A percentile compares a stretch with the other conserved stretches of the same genome.
Conservation (phyloP, 2,329 filamentous ascomycete species). For the Colletotrichum lupini region DNA sequence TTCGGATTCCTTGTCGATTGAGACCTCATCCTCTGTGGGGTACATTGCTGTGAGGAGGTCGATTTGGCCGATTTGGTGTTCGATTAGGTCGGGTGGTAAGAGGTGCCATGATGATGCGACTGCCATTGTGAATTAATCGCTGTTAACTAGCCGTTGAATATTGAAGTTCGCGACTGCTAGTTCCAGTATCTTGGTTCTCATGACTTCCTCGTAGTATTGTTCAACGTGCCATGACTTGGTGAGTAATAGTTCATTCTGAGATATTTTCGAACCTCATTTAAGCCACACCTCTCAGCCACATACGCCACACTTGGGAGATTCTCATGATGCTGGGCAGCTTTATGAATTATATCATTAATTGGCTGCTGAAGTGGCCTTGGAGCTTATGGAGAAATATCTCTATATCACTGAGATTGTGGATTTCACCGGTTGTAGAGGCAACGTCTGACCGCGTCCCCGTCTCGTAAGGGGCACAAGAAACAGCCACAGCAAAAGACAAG, state of each 20-base stretch:
- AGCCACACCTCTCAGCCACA: slow-evolving; percentile 9
- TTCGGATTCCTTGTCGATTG: slow-evolving; percentile 11
- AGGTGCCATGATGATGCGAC: slow-evolving; percentile 18
- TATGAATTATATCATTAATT: background rate
- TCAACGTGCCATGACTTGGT: background rate
- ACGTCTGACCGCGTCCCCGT: too few species aligned
- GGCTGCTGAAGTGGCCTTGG: too few species aligned
- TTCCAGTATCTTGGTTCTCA: too few species aligned
- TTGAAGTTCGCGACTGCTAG: too few species aligned
- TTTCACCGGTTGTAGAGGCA: background rate
- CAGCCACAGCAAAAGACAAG: background rate
- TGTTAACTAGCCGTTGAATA: background rate
- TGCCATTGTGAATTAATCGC: slow-evolving; percentile 4
- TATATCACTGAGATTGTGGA: background rate
- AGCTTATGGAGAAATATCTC: fast-evolving
- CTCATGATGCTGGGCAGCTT: background rate
- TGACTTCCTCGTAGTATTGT: background rate
- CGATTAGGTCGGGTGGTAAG: slow-evolving; percentile 56
- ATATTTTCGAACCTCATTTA: background rate
- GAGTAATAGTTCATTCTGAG: background rate
- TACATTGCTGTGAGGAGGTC: slow-evolving; percentile 67
- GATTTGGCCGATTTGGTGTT: slow-evolving; percentile 59
- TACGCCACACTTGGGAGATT: background rate
- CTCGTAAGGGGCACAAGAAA: background rate
- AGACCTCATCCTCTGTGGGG: slow-evolving; percentile 46